Evolutionary conservation across 108 stramenopile genomes (phyloP), one percentile per base, ranked within the genome.

Genomic region (Schizochytrium sp.): DNA sequence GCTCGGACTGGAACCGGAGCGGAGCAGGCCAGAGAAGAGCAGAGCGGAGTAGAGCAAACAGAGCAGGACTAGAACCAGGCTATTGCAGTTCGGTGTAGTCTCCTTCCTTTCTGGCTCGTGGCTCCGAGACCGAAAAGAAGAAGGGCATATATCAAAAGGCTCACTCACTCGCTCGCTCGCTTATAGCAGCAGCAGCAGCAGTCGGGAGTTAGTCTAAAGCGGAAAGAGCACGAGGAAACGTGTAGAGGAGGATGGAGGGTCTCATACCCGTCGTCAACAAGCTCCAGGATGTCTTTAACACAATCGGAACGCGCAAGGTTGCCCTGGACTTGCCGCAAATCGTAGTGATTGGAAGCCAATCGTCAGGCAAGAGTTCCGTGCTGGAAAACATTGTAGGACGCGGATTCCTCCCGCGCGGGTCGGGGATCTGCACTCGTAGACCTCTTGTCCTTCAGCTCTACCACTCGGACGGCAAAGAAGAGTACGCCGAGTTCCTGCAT

Each of bases 401-500:
- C 19, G 91, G 91, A 88, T 99, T 99, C 89, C 93, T 99, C 63
- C 99, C 99, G 21, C 95, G 99, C 5, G 98, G 98, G 43, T 95
- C 96, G 21, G 99, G 99, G 53, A 98, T 99, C 88, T 98, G 98
- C 4, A 99, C 99, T 14, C 95, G 99, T 4, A 91, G 99, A 10
- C 99, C 99, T 12, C 90, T 99, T 0, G 91, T 98, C 60, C 91
- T 99, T 41, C 98, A 98, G 90, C 90, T 97, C 57, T 96, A 92
- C 87, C 95, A 97, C 90, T 95, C 95, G 55, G 83, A 19, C 14
- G 59, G 60, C 5, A 69, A 69, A 45, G 88, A 92, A 47, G 98
- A 98, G 92, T 99, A 96, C 95, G 97, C 96, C 44, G 98, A 98
- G 92, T 99, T 99, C 88, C 92, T 98, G 29, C 99, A 99, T 88